phyloP scores from a whole-genome alignment of 768 basidiomycete species.

The Polyporus arcularius region DNA sequence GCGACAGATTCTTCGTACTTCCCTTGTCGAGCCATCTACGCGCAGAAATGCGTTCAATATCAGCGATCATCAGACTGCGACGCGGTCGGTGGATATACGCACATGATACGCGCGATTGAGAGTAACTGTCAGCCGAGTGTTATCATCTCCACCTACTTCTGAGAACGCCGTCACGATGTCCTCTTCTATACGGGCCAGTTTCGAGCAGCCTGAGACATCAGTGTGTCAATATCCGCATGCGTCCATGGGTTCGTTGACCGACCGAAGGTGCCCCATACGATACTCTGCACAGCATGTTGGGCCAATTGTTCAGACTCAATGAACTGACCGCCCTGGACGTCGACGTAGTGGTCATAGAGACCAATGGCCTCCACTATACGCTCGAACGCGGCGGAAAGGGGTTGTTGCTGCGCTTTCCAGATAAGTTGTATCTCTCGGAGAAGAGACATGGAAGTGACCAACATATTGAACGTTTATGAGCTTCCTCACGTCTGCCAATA shows the following conservation, averaged over 20 bases:
- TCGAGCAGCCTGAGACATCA: constrained; percentile 55
- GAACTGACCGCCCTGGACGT: constrained; percentile 51
- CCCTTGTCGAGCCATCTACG: constrained; percentile 70
- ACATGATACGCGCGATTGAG: constrained; percentile 75
- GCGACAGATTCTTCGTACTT: constrained; percentile 61
- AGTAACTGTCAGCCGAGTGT: constrained; percentile 58
- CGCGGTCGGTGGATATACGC: neutral
- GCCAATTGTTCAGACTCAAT: constrained; percentile 66
- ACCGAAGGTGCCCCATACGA: constrained; percentile 76
- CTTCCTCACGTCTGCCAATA: constrained; percentile 76
- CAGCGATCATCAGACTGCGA: neutral
- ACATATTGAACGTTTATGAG: constrained; percentile 70
- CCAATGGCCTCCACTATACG: constrained; percentile 68
- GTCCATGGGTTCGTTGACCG: constrained; percentile 10
- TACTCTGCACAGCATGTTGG: constrained; percentile 71
- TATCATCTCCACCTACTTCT: constrained; percentile 56
- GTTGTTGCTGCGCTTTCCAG: constrained; percentile 56
- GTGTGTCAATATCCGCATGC: constrained; percentile 13
- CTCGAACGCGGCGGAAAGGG: constrained; percentile 65
- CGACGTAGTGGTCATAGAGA: constrained; percentile 72
- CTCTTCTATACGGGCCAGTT: constrained; percentile 67
- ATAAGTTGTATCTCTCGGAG: neutral
- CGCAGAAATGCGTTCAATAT: neutral
- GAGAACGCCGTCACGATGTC: constrained; percentile 70
- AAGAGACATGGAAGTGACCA: constrained; percentile 18